phyloP scores from a whole-genome alignment of 768 basidiomycete species.

The Lyophyllum semitale region DNA sequence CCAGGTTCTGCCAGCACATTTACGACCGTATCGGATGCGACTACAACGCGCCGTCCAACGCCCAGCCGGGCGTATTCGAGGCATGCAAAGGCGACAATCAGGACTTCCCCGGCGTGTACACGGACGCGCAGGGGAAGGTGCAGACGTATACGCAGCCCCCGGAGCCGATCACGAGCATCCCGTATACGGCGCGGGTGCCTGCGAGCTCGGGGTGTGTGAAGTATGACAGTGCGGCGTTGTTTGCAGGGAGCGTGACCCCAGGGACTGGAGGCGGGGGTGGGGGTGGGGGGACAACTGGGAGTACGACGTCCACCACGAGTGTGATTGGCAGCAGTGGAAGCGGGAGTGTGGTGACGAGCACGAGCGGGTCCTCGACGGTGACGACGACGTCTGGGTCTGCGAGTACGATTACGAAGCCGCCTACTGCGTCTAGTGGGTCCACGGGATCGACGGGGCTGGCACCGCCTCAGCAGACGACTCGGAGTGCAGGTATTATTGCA shows the following conservation, averaged over 20 bases:
- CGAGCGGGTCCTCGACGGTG: neutral
- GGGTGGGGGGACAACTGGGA: neutral
- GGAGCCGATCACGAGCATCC: constrained; percentile 37
- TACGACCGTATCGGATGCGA: constrained; percentile 21
- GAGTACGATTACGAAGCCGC: neutral
- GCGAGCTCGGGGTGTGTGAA: constrained; percentile 35
- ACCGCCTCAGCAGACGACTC: neutral
- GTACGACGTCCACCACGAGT: neutral
- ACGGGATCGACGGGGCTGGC: neutral
- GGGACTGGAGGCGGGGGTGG: constrained; percentile 2
- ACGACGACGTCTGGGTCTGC: neutral
- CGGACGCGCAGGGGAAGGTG: constrained; percentile 33
- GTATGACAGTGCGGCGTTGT: constrained; percentile 32
- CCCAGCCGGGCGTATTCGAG: constrained; percentile 59
- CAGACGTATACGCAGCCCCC: constrained; percentile 41
- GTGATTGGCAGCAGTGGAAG: neutral
- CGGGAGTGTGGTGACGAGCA: neutral
- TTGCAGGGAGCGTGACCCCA: constrained; percentile 17
- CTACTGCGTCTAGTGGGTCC: neutral
- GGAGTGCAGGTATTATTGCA: neutral
- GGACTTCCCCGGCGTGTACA: constrained; percentile 46
- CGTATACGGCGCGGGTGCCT: constrained; percentile 38
- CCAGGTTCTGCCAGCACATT: constrained; percentile 22
- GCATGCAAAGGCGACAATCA: constrained; percentile 65
- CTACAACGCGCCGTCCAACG: constrained; percentile 68